A percentile compares a stretch with the other conserved stretches of the same genome.
Evolutionary conservation across 345 rosid genomes (phyloP).

Genomic region (Brassica carinata): DNA sequence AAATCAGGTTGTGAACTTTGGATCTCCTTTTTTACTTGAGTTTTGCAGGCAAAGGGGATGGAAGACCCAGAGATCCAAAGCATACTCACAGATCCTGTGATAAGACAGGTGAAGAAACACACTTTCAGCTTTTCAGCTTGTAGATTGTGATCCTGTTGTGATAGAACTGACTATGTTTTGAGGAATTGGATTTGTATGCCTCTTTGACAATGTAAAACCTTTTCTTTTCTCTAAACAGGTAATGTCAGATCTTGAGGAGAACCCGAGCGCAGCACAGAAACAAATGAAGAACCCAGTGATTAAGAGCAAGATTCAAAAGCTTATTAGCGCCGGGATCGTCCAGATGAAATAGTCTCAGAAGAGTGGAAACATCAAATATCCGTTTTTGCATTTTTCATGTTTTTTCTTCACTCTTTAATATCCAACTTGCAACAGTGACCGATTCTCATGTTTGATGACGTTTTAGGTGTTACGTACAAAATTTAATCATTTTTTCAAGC

Average conservation of each 20-base stretch:
- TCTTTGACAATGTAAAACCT: conserved; percentile 1
- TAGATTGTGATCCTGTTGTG: conserved; percentile 2
- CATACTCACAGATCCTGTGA: conserved; percentile 91
- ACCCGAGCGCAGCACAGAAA: conserved; percentile 79
- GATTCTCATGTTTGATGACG: background rate
- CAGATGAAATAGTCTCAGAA: conserved; percentile 54
- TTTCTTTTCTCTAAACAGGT: conserved; percentile 50
- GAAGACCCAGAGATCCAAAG: conserved; percentile 93
- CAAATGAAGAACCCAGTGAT: conserved; percentile 89
- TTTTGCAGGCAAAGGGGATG: conserved; percentile 82
- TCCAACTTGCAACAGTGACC: background rate
- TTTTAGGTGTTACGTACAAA: background rate
- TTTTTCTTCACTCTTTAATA: background rate
- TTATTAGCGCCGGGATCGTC: conserved; percentile 81
- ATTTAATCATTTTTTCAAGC: background rate
- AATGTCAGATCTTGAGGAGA: conserved; percentile 80
- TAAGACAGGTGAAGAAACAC: conserved; percentile 73
- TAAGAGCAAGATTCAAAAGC: conserved; percentile 34
- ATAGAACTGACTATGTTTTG: background rate
- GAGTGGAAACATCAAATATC: background rate
- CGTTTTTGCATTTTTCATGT: background rate
- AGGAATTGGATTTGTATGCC: background rate
- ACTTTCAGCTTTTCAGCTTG: conserved; percentile 1
- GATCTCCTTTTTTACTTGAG: background rate
- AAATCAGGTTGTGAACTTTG: background rate